phyloP scores from a whole-genome alignment of 176 grass and related monocot genomes.

The maize (Zea mays) region Zm-B73-REFERENCE-NAM-5.0 NC_050099.1:158921001-158921500 shows the following conservation, averaged over 20 bases:
- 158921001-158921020: conserved; percentile 48
- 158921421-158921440: conserved; percentile 34
- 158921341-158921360: conserved; percentile 27
- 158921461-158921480: conserved; percentile 1
- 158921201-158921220: neutral
- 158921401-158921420: conserved; percentile 36
- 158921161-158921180: conserved; percentile 1
- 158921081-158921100: conserved; percentile 89
- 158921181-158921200: neutral
- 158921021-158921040: conserved; percentile 62
- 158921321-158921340: conserved; percentile 37
- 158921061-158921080: conserved; percentile 52
- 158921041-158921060: conserved; percentile 60
- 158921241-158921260: neutral
- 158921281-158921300: neutral
- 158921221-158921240: neutral
- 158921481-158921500: conserved; percentile 13
- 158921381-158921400: neutral
- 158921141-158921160: neutral
- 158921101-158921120: conserved; percentile 63
- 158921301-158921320: neutral
- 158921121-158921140: conserved; percentile 22
- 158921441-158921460: neutral
- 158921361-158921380: conserved; percentile 30
- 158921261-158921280: neutral